Percentiles rank a stretch among this genome's conserved stretches.
Evolutionary conservation across 768 basidiomycete genomes (phyloP).

Genomic region (Boletus edulis): DNA sequence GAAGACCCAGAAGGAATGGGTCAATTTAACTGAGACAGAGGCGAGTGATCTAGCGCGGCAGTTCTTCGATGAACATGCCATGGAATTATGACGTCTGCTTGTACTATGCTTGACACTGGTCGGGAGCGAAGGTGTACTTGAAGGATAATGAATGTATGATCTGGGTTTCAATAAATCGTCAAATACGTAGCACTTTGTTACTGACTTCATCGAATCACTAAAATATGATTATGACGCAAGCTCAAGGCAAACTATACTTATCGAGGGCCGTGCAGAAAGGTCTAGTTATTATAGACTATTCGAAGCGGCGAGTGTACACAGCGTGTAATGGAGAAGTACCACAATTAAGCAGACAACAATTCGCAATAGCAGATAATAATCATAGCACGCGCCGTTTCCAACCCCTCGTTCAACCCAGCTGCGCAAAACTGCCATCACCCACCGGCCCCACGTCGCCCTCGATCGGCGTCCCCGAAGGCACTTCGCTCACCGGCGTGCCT

Average conservation of each 20-base stretch:
- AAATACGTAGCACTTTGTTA: no score
- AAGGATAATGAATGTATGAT: no score
- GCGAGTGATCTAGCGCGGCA: constrained; percentile 5
- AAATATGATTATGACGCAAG: no score
- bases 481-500: constrained; percentile 55
- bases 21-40: constrained; percentile 3
- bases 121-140: no score
- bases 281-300: constrained; percentile 7
- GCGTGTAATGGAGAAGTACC: constrained; percentile 1
- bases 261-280: not conserved
- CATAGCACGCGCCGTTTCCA: constrained; percentile 5
- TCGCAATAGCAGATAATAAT: constrained; percentile 28
- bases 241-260: no score
- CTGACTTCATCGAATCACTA: no score
- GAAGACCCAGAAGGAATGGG: constrained; percentile 12
- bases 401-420: constrained; percentile 37
- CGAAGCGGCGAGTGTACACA: constrained; percentile 3
- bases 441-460: constrained; percentile 58
- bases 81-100: not conserved
- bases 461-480: constrained; percentile 41
- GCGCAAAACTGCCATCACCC: constrained; percentile 51
- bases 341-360: constrained; percentile 16
- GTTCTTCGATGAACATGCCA: constrained; percentile 14
- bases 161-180: no score
- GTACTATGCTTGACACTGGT: not conserved